A percentile compares a stretch with the other conserved stretches of the same genome.
phyloP scores from a whole-genome alignment of 306 rosid species.

The Pterocarpus macrocarpus region DNA sequence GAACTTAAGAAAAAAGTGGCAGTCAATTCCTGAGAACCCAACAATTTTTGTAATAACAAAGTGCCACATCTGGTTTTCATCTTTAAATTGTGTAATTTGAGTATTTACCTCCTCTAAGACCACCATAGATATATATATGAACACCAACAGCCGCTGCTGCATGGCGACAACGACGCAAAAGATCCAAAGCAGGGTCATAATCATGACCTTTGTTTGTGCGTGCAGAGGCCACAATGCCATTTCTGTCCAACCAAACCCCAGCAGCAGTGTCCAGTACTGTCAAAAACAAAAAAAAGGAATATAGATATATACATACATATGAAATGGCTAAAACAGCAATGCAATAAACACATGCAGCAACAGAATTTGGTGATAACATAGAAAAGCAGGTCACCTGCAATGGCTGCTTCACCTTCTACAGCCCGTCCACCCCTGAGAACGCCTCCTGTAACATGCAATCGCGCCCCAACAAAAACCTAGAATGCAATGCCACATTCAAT shows the following conservation, averaged over 20 bases:
- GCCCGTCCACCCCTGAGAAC: conserved; percentile 93
- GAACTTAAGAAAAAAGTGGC: conserved; percentile 12
- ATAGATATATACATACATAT: background rate
- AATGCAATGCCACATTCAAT: conserved; percentile 41
- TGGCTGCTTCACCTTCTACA: conserved; percentile 92
- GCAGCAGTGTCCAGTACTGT: conserved; percentile 99
- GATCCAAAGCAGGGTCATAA: conserved; percentile 83
- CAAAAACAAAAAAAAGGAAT: conserved; percentile 37
- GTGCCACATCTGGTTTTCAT: conserved; percentile 23
- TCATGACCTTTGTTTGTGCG: conserved; percentile 84
- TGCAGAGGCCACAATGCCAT: conserved; percentile 90
- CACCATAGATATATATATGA: conserved; percentile 87
- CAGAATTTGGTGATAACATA: conserved; percentile 22
- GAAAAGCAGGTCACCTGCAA: conserved; percentile 75
- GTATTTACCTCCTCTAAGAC: conserved; percentile 90
- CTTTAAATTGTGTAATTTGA: conserved; percentile 36
- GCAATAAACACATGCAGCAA: conserved; percentile 20
- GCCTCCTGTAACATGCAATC: conserved; percentile 99
- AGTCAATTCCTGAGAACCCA: conserved; percentile 32
- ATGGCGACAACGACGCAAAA: conserved; percentile 98
- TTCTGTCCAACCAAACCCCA: conserved; percentile 98
- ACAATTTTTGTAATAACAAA: conserved; percentile 33
- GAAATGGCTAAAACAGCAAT: conserved; percentile 26
- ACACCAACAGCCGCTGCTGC: conserved; percentile 95
- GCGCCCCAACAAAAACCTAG: conserved; percentile 98